Evolutionary conservation across 208 protist species (phyloP).

Genomic region (Tritrichomonas musculus): DNA sequence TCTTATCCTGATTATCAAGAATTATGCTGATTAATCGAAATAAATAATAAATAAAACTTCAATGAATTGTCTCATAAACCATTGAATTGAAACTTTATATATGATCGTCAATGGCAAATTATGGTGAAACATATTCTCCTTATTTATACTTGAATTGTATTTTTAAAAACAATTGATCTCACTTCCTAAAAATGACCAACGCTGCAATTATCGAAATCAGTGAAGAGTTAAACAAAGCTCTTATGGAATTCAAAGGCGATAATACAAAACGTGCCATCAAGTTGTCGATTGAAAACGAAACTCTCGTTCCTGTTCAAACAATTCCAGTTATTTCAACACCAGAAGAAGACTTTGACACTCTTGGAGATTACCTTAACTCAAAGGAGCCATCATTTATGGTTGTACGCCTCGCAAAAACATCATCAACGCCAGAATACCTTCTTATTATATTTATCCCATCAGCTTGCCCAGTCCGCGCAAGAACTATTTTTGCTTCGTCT

Average conservation of each 20-base stretch:
- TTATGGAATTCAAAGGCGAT: neutral
- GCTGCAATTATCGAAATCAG: neutral
- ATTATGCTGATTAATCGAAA: too few species aligned
- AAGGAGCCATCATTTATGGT: neutral
- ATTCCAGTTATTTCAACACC: neutral
- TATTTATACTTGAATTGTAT: too few species aligned
- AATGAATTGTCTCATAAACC: too few species aligned
- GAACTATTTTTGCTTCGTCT: slow-evolving; percentile 19
- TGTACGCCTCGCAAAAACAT: neutral
- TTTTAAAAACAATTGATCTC: neutral
- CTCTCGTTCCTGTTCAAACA: neutral
- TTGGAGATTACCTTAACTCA: neutral
- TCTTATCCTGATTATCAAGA: too few species aligned
- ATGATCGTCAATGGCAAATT: too few species aligned
- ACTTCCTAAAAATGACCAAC: neutral
- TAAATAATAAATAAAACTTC: too few species aligned
- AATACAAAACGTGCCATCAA: neutral
- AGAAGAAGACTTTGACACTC: neutral
- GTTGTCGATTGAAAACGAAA: neutral
- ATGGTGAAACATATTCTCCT: too few species aligned
- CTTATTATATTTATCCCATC: neutral
- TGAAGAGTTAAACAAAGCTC: neutral
- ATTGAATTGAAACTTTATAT: too few species aligned
- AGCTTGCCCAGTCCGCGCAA: neutral
- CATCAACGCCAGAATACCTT: neutral